Percentiles rank a stretch among this genome's conserved stretches.
These are phyloP conservation scores for apple (Malus domestica) DNA, from an alignment of 306 rosid species.

Conservation along the genomic window DNA sequence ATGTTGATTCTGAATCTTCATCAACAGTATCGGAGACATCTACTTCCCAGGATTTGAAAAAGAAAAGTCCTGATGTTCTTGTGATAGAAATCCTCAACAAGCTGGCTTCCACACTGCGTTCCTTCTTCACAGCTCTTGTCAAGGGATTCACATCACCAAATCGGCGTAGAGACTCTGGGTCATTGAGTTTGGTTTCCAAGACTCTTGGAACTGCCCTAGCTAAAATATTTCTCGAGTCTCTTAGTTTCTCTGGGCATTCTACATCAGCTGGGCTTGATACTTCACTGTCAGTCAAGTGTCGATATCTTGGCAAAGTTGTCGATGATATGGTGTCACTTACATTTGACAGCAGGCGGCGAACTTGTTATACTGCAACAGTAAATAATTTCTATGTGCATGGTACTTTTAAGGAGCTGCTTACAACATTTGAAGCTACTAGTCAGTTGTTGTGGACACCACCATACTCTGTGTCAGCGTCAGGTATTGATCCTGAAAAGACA, in stretches of 20 bases:
- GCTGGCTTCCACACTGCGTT: slow-evolving; percentile 74
- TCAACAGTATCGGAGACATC: slow-evolving; percentile 48
- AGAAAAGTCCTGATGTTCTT: slow-evolving; percentile 91
- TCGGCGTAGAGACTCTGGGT: slow-evolving; percentile 88
- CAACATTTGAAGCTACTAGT: slow-evolving; percentile 97
- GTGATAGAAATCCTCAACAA: slow-evolving; percentile 71
- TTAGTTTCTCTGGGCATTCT: slow-evolving; percentile 77
- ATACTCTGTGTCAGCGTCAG: slow-evolving; percentile 44
- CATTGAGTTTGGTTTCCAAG: slow-evolving; percentile 75
- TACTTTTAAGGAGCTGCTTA: slow-evolving; percentile 81
- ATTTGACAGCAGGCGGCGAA: slow-evolving; percentile 79
- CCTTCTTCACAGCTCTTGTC: slow-evolving; percentile 88
- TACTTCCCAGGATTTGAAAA: slow-evolving; percentile 68
- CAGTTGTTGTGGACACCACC: slow-evolving; percentile 89
- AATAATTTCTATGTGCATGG: slow-evolving; percentile 93
- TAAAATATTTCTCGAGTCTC: slow-evolving; percentile 76
- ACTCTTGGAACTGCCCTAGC: slow-evolving; percentile 89
- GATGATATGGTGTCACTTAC: slow-evolving; percentile 84
- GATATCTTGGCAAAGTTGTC: slow-evolving; percentile 91
- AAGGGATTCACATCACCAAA: slow-evolving; percentile 87
- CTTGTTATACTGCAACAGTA: slow-evolving; percentile 77
- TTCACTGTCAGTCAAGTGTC: slow-evolving; percentile 78
- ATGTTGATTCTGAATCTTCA: slow-evolving; percentile 71
- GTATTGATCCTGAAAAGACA: slow-evolving; percentile 49
- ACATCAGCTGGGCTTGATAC: slow-evolving; percentile 53